Percentiles rank a stretch among this genome's conserved stretches.
These are phyloP conservation scores for Cordyceps cateniannulata DNA, from an alignment of 2,329 filamentous ascomycete species.

Conservation along the genomic window DNA sequence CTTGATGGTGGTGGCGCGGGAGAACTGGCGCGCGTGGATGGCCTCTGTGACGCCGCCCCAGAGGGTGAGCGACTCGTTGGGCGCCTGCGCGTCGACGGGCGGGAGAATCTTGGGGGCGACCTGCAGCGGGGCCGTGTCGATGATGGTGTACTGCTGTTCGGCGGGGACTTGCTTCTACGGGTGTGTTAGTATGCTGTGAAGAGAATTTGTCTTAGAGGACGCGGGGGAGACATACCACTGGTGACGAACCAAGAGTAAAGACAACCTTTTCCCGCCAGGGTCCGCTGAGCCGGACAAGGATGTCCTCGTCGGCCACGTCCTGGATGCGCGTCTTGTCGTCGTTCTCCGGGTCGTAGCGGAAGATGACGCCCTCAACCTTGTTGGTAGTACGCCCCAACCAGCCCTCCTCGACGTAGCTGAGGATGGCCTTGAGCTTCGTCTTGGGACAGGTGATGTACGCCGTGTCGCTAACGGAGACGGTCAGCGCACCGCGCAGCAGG, in stretches of 20 bases:
- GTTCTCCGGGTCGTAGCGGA: slow-evolving; percentile 81
- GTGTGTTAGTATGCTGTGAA: neutral
- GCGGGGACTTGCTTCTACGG: slow-evolving; percentile 35
- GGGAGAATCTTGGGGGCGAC: slow-evolving; percentile 76
- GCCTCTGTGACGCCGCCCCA: slow-evolving; percentile 86
- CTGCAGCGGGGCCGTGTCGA: slow-evolving; percentile 79
- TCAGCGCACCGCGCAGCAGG: slow-evolving; percentile 77
- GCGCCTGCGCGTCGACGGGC: slow-evolving; percentile 68
- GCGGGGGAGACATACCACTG: slow-evolving; percentile 45
- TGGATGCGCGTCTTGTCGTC: slow-evolving; percentile 74
- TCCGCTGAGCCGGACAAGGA: slow-evolving; percentile 76
- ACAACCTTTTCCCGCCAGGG: slow-evolving; percentile 72
- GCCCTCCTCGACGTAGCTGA: slow-evolving; percentile 89
- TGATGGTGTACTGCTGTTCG: slow-evolving; percentile 65
- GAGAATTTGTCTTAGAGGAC: neutral
- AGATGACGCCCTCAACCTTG: slow-evolving; percentile 83
- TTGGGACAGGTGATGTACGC: slow-evolving; percentile 87
- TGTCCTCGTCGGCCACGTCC: slow-evolving; percentile 78
- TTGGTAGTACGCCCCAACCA: slow-evolving; percentile 92
- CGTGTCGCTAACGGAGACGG: slow-evolving; percentile 81
- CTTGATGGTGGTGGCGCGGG: slow-evolving; percentile 78
- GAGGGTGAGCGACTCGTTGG: slow-evolving; percentile 82
- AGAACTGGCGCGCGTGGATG: slow-evolving; percentile 76
- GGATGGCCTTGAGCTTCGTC: slow-evolving; percentile 83
- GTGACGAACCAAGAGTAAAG: slow-evolving; percentile 54